These are phyloP conservation scores for Melampsora medusae DNA, from an alignment of 1,284 basidiomycete genomes.

Conservation along the genomic window DNA sequence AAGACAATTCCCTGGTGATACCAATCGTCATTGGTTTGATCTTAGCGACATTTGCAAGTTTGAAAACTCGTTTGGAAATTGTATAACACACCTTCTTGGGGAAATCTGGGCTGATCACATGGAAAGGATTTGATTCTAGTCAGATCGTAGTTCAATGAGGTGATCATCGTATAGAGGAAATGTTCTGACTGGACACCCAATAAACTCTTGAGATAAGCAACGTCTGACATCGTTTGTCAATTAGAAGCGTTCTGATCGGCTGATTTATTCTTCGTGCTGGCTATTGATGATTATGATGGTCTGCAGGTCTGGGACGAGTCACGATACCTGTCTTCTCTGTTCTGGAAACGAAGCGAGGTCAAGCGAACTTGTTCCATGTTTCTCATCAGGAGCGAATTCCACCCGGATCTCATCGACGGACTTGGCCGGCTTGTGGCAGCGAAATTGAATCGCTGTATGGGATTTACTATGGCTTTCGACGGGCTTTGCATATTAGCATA, in stretches of 20 bases:
- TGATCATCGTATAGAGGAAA: not conserved
- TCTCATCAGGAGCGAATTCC: too few species aligned
- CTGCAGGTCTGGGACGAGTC: not conserved
- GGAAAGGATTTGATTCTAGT: not conserved
- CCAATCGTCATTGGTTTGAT: not conserved
- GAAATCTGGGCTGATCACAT: slow-evolving; percentile 35
- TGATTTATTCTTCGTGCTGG: not conserved
- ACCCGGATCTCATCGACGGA: too few species aligned
- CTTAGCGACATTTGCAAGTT: not conserved
- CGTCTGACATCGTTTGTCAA: slow-evolving; percentile 25
- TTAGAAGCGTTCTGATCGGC: too few species aligned
- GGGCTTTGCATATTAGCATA: too few species aligned
- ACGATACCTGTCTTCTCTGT: too few species aligned
- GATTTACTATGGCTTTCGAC: too few species aligned
- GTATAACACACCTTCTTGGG: slow-evolving; percentile 32
- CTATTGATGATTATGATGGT: not conserved
- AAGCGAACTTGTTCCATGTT: too few species aligned
- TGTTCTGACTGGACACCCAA: slow-evolving; percentile 15
- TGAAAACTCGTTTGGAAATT: not conserved
- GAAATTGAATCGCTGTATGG: too few species aligned
- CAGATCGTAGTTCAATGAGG: not conserved
- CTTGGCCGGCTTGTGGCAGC: too few species aligned
- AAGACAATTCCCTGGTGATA: slow-evolving; percentile 31
- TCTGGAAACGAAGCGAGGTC: too few species aligned
- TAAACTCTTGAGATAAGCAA: slow-evolving; percentile 19